These are phyloP conservation scores for Discostella stelligera DNA, from an alignment of 352 stramenopile genomes.

Conservation along the genomic window DNA sequence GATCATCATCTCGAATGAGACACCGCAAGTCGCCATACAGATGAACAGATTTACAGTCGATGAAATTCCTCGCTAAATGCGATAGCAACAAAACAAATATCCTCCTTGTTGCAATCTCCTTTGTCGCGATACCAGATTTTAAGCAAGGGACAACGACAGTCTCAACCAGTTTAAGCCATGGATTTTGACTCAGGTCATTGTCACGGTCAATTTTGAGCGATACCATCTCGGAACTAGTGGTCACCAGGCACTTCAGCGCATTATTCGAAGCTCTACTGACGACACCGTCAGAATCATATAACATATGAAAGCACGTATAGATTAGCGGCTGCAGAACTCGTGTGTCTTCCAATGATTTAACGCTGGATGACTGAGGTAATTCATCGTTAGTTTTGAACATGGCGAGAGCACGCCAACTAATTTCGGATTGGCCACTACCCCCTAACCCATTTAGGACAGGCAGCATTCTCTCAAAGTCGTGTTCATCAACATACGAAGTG, in stretches of 20 bases:
- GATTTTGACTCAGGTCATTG: conserved; percentile 21
- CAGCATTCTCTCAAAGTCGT: conserved; percentile 79
- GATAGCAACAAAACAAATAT: conserved; percentile 77
- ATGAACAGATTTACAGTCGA: conserved; percentile 51
- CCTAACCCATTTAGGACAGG: conserved; percentile 73
- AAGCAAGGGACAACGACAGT: conserved; percentile 65
- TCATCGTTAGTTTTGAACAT: conserved; percentile 5
- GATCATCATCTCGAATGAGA: conserved; percentile 76
- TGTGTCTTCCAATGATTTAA: conserved; percentile 32
- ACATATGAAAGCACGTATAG: conserved; percentile 74
- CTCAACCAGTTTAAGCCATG: conserved; percentile 75
- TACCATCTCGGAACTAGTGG: conserved; percentile 38
- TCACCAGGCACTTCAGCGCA: conserved; percentile 72
- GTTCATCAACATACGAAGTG: conserved; percentile 76
- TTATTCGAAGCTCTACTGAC: conserved; percentile 71
- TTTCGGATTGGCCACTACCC: conserved; percentile 13
- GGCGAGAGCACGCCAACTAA: conserved; percentile 49
- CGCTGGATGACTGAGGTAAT: conserved; percentile 2
- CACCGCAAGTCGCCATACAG: conserved; percentile 77
- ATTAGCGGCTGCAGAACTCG: conserved; percentile 67
- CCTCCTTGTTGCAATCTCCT: conserved; percentile 54
- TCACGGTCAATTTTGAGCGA: conserved; percentile 23
- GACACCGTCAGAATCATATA: conserved; percentile 79
- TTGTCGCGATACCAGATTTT: conserved; percentile 64
- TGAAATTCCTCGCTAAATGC: conserved; percentile 65